Conservation (phyloP, 495 filamentous ascomycete genomes). For the Apodospora peruviana region DNA sequence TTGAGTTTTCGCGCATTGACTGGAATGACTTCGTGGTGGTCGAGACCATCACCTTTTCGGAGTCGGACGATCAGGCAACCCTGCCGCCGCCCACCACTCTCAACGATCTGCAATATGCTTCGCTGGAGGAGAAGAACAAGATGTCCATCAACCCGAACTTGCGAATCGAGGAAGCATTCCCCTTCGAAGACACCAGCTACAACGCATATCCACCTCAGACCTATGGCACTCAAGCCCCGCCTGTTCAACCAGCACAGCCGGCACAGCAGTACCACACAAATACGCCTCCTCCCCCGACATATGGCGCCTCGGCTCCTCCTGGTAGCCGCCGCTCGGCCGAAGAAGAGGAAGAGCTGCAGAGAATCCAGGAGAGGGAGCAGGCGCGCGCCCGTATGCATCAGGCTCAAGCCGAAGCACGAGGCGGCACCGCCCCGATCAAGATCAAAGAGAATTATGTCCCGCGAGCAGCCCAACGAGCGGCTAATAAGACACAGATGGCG, state of each 20-base stretch:
- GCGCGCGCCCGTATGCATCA: conserved; percentile 67
- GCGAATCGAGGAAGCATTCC: conserved; percentile 95
- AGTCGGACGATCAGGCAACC: conserved; percentile 77
- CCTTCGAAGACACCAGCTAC: conserved; percentile 56
- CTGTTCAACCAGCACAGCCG: conserved; percentile 18
- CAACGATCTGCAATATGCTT: conserved; percentile 86
- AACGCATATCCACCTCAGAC: conserved; percentile 28
- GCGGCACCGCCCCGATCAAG: conserved; percentile 70
- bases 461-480: conserved; percentile 65
- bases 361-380: conserved; percentile 61
- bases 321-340: conserved; percentile 25
- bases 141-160: conserved; percentile 75
- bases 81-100: conserved; percentile 86
- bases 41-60: conserved; percentile 91
- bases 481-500: conserved; percentile 60
- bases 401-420: conserved; percentile 71
- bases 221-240: conserved; percentile 22
- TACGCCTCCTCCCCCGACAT: conserved; percentile 30
- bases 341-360: conserved; percentile 62
- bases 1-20: conserved; percentile 87
- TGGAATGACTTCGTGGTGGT: conserved; percentile 98
- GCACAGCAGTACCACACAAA: conserved; percentile 25
- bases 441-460: conserved; percentile 92
- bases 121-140: conserved; percentile 87
- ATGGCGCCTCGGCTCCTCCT: conserved; percentile 21